These are phyloP conservation scores for Linnemannia zychae DNA, from an alignment of 192 early-diverging fungal genomes.

Conservation along the genomic window DNA sequence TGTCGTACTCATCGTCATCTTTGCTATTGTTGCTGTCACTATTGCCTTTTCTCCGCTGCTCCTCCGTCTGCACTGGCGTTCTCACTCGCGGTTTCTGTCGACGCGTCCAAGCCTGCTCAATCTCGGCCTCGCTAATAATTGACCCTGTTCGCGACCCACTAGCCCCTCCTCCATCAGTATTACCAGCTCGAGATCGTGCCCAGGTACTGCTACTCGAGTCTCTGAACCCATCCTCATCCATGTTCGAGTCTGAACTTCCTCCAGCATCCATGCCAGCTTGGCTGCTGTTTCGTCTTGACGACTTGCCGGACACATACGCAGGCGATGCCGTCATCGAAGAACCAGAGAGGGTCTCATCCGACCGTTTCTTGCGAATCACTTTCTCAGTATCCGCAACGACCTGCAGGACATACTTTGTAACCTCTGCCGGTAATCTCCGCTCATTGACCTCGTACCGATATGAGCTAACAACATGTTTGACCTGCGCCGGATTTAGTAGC, in stretches of 20 bases:
- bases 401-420: conserved; percentile 79
- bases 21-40: no score
- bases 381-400: conserved; percentile 77
- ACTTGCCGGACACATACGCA: not conserved
- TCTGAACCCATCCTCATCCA: not conserved
- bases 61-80: not conserved
- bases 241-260: not conserved
- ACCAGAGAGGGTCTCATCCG: not conserved
- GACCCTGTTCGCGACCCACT: not conserved
- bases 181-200: not conserved
- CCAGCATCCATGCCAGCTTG: not conserved
- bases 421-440: conserved; percentile 73
- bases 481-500: conserved; percentile 76
- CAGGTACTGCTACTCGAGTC: not conserved
- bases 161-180: not conserved
- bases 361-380: conserved; percentile 5
- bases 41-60: not conserved
- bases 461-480: conserved; percentile 76
- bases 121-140: not conserved
- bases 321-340: conserved; percentile 1
- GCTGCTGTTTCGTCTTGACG: not conserved
- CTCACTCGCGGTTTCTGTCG: not conserved
- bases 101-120: not conserved
- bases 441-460: conserved; percentile 95
- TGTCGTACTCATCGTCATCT: not conserved